Evolutionary conservation across 164 flowering plant genomes (phyloP).

Genomic region (Santalum album): DNA sequence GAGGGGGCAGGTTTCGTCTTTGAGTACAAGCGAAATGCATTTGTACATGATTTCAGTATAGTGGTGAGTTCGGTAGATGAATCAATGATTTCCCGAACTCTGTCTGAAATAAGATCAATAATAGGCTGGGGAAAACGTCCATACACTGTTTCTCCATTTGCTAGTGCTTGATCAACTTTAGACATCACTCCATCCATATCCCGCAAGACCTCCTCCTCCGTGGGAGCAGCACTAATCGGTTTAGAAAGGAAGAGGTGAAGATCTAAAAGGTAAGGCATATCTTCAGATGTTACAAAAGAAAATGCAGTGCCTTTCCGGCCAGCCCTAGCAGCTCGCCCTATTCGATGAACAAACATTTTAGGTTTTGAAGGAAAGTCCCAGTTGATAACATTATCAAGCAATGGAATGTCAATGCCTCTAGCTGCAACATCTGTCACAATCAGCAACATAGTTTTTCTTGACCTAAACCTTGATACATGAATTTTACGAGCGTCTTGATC

Average conservation of each 20-base stretch:
- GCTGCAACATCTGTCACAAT: constrained; percentile 98
- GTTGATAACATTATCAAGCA: constrained; percentile 92
- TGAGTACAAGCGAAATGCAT: constrained; percentile 71
- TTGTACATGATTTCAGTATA: constrained; percentile 53
- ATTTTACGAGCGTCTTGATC: constrained; percentile 98
- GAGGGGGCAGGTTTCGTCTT: constrained; percentile 83
- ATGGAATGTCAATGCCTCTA: constrained; percentile 94
- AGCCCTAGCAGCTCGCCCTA: constrained; percentile 93
- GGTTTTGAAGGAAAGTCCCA: constrained; percentile 98
- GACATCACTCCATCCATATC: constrained; percentile 57
- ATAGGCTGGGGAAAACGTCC: constrained; percentile 84
- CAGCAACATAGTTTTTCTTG: constrained; percentile 80
- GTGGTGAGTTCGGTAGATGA: constrained; percentile 57
- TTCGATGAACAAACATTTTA: constrained; percentile 92
- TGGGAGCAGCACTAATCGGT: constrained; percentile 81
- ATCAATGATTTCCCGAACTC: constrained; percentile 67
- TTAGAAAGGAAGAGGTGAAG: constrained; percentile 96
- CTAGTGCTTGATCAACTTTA: constrained; percentile 56
- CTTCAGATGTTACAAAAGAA: constrained; percentile 82
- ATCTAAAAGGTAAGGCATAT: constrained; percentile 82
- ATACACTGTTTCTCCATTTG: constrained; percentile 78
- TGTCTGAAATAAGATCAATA: constrained; percentile 77
- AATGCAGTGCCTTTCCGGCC: constrained; percentile 89
- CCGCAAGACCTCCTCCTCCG: constrained; percentile 71
- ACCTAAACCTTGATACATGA: constrained; percentile 66